phyloP scores from a whole-genome alignment of 2,329 filamentous ascomycete species.

The Curvularia sp. region DNA sequence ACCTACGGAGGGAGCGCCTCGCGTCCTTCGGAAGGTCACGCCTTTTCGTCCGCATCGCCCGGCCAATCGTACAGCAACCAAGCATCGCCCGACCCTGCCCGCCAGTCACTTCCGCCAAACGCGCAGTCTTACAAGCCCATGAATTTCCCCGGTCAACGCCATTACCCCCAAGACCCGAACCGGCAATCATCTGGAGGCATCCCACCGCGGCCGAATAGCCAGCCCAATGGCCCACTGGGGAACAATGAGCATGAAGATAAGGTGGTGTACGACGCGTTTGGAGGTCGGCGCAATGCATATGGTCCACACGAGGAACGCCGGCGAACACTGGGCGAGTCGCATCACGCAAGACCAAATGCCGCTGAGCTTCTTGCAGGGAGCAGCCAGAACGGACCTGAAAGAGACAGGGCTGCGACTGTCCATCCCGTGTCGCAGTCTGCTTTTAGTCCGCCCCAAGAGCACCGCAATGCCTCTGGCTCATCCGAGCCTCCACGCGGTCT shows the following conservation, averaged over 20 bases:
- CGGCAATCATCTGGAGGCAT: slow-evolving; percentile 36
- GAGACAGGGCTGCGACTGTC: slow-evolving; percentile 49
- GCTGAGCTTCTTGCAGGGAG: slow-evolving; percentile 41
- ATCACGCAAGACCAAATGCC: slow-evolving; percentile 43
- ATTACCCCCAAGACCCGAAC: slow-evolving; percentile 41
- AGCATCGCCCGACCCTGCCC: slow-evolving; percentile 46
- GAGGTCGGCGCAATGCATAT: slow-evolving; percentile 36
- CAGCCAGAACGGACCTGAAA: slow-evolving; percentile 29
- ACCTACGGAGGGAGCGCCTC: slow-evolving; percentile 34
- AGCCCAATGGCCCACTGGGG: slow-evolving; percentile 43
- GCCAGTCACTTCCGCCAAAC: slow-evolving; percentile 40
- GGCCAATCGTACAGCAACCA: slow-evolving; percentile 44
- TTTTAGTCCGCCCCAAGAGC: slow-evolving; percentile 48
- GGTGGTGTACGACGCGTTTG: slow-evolving; percentile 32
- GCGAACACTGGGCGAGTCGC: slow-evolving; percentile 46
- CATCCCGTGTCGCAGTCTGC: slow-evolving; percentile 49
- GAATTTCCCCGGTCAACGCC: slow-evolving; percentile 39
- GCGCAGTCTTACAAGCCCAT: slow-evolving; percentile 46
- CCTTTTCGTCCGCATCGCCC: slow-evolving; percentile 42
- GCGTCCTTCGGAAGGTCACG: slow-evolving; percentile 38
- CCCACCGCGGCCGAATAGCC: slow-evolving; percentile 51
- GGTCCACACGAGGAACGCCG: slow-evolving; percentile 44
- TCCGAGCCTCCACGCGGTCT: slow-evolving; percentile 35
- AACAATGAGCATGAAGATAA: slow-evolving; percentile 33
- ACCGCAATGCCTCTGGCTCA: slow-evolving; percentile 25